Conservation (phyloP, 345 rosid genomes). For the Melaleuca alternifolia region DNA sequence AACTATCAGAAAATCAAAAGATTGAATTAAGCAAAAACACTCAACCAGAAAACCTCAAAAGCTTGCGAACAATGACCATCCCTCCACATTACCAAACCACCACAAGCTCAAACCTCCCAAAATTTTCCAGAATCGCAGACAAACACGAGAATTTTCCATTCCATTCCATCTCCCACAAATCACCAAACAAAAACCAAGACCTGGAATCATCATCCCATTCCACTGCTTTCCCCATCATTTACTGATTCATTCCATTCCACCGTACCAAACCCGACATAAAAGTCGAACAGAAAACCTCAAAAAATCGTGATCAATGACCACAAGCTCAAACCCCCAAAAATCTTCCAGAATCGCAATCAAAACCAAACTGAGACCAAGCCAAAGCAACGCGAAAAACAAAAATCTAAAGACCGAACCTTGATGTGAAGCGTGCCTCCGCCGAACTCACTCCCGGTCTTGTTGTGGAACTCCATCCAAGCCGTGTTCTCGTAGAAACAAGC, state of each 20-base stretch:
- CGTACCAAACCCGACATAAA: background rate
- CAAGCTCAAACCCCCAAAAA: background rate
- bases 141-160: background rate
- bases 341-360: background rate
- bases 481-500: slow-evolving; percentile 70
- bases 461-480: slow-evolving; percentile 92
- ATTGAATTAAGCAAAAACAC: background rate
- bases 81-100: background rate
- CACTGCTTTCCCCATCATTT: background rate
- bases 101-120: background rate
- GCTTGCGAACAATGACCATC: background rate
- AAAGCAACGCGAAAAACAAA: background rate
- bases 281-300: background rate
- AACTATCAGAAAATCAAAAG: background rate
- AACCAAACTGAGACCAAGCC: background rate
- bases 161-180: background rate
- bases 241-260: background rate
- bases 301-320: background rate
- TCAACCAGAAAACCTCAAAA: background rate
- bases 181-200: background rate
- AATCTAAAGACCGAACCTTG: slow-evolving; percentile 27
- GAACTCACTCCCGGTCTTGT: slow-evolving; percentile 58
- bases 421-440: slow-evolving; percentile 96
- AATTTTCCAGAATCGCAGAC: background rate
- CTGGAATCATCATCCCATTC: background rate